Evolutionary conservation across 257 asterid species (phyloP).

Genomic region (Mentha longifolia): DNA sequence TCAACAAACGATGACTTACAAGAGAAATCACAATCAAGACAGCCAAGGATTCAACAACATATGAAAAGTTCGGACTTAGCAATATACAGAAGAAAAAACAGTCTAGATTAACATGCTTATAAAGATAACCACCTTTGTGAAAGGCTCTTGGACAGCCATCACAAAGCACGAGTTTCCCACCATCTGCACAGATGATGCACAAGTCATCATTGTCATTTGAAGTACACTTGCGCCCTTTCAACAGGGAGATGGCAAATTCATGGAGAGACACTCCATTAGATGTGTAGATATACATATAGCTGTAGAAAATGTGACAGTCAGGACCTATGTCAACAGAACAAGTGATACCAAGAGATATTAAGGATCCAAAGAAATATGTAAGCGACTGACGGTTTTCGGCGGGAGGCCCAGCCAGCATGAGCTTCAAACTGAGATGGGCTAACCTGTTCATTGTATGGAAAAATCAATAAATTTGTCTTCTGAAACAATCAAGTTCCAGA

Average conservation of each 20-base stretch:
- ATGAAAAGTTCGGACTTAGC: slow-evolving; percentile 1
- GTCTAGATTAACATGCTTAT: slow-evolving; percentile 20
- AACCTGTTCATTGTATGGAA: slow-evolving; percentile 63
- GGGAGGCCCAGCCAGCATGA: slow-evolving; percentile 99
- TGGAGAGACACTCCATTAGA: slow-evolving; percentile 98
- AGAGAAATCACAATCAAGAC: slow-evolving; percentile 11
- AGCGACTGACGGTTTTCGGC: slow-evolving; percentile 88
- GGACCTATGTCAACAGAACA: slow-evolving; percentile 23
- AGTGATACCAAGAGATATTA: slow-evolving; percentile 5
- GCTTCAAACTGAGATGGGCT: slow-evolving; percentile 98
- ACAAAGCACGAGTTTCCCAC: slow-evolving; percentile 97
- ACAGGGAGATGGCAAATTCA: slow-evolving; percentile 80
- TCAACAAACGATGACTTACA: background rate
- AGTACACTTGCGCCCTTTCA: slow-evolving; percentile 76
- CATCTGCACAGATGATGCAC: slow-evolving; percentile 98
- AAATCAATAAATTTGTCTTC: slow-evolving; percentile 31
- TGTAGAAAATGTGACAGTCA: slow-evolving; percentile 50
- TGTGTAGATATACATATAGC: slow-evolving; percentile 93
- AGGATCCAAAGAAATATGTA: slow-evolving; percentile 32
- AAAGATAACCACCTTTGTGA: slow-evolving; percentile 78
- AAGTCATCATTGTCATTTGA: slow-evolving; percentile 82
- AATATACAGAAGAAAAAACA: slow-evolving; percentile 14
- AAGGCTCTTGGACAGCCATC: slow-evolving; percentile 99
- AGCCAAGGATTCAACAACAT: slow-evolving; percentile 8
- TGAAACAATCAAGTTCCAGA: slow-evolving; percentile 28